These are phyloP conservation scores for Fusarium vanettenii DNA, from an alignment of 2,329 filamentous ascomycete species.

Conservation along the genomic window DNA sequence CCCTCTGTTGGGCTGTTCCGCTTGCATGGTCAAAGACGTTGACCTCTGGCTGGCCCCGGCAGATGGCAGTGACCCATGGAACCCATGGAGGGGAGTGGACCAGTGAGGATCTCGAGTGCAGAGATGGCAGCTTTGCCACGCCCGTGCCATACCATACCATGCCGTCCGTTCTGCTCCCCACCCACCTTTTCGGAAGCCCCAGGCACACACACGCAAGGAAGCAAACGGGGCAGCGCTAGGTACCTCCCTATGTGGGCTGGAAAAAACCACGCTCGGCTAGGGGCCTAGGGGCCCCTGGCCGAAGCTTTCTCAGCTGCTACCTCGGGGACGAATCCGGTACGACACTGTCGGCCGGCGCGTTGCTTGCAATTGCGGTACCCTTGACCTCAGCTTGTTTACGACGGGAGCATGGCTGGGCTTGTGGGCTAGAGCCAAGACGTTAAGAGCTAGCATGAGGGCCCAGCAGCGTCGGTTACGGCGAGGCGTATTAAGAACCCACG, in stretches of 20 bases:
- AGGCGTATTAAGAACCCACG: slow-evolving; percentile 40
- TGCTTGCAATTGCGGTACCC: slow-evolving; percentile 19
- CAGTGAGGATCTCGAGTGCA: slow-evolving; percentile 8
- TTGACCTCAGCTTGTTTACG: slow-evolving; percentile 19
- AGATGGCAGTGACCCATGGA: slow-evolving; percentile 34
- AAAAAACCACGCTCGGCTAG: slow-evolving; percentile 40
- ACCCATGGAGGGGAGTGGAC: background rate
- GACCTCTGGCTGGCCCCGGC: slow-evolving; percentile 29
- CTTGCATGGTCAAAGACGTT: slow-evolving; percentile 30
- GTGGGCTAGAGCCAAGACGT: slow-evolving; percentile 36
- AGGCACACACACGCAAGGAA: slow-evolving; percentile 20
- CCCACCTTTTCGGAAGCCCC: slow-evolving; percentile 19
- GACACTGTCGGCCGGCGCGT: slow-evolving; percentile 17
- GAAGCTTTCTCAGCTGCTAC: slow-evolving; percentile 25
- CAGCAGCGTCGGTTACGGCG: slow-evolving; percentile 36
- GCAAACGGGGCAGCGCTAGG: slow-evolving; percentile 15
- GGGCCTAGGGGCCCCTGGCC: slow-evolving; percentile 14
- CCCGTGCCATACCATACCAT: slow-evolving; percentile 28
- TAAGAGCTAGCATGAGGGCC: slow-evolving; percentile 36
- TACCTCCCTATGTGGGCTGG: slow-evolving; percentile 1
- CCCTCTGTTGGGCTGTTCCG: slow-evolving; percentile 24
- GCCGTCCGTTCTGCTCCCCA: slow-evolving; percentile 22
- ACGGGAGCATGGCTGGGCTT: slow-evolving; percentile 29
- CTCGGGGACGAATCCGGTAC: slow-evolving; percentile 35
- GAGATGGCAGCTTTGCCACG: slow-evolving; percentile 39